Base-by-base conservation (phyloP, 495 filamentous ascomycete genomes). In the Aspergillus bridgeri region DNA sequence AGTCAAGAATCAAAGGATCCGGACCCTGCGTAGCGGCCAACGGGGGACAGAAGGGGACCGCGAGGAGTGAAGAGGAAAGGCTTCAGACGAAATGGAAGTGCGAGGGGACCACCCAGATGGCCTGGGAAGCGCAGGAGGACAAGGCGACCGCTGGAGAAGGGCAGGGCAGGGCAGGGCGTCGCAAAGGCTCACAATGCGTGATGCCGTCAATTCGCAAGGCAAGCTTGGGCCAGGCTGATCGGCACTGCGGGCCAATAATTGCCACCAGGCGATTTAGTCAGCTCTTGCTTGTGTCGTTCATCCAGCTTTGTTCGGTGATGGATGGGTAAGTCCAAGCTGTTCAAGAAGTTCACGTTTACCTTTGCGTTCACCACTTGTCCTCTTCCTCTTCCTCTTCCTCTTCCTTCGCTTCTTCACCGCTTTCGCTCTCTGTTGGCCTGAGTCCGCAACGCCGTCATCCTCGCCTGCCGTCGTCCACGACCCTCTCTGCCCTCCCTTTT, bases 231-330 rank as follows among this genome's bases (percentile, higher is more conserved):
- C 64, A 67, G 33, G 38, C 56, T 27, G 61, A 64, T 60, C 60
- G 60, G 61, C 58, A 27, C 45, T 50, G 54, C 59, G 25, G 42
- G 42, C 53, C 49, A 61, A 61, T 57, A 61, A 58, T 66, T 68
- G 65, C 66, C 65, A 68, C 65, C 60, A 65, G 45, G 50, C 45
- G 42, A 65, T 65, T 65, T 65, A 65, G 62, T 65, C 62, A 65
- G 62, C 62, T 54, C 46, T 42, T 21, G 21, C 8, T 7, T 23
- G 21, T 50, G 21, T 25, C 22, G 17, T 50, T n/a, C n/a, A n/a
- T n/a, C n/a, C n/a, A n/a, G n/a, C n/a, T n/a, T n/a, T n/a, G 2
- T 50, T n/a, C 8, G 21, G 6, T 20, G 18, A 47, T 47, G 18
- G 18, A 47, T 47, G 44, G 21, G 20, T 47, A 38, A 15, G 13